These are phyloP conservation scores for Botrytis hyacinthi DNA, from an alignment of 2,329 filamentous ascomycete species.

Conservation along the genomic window DNA sequence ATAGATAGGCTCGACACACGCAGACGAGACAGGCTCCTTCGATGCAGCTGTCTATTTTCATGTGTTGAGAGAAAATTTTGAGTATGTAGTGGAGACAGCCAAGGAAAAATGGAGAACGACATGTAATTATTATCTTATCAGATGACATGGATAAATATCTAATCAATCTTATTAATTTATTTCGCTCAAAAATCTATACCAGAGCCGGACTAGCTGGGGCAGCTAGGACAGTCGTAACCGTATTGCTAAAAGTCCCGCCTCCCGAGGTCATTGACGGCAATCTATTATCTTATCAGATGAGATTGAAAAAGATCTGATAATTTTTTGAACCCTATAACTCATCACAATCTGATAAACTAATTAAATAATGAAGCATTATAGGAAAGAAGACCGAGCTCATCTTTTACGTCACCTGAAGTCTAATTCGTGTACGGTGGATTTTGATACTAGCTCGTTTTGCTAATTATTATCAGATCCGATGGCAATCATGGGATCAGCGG, in stretches of 20 bases:
- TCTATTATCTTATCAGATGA: slow-evolving; percentile 13
- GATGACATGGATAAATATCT: slow-evolving; percentile 18
- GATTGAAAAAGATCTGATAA: slow-evolving; percentile 14
- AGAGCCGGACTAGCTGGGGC: not conserved
- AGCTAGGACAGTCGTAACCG: not conserved
- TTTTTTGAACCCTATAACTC: not conserved
- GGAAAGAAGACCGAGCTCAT: not conserved
- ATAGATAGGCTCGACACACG: not conserved
- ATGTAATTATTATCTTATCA: slow-evolving; percentile 18
- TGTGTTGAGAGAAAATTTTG: not conserved
- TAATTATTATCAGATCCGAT: slow-evolving; percentile 22
- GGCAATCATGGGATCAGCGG: not conserved
- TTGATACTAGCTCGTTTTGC: not conserved
- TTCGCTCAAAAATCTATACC: not conserved
- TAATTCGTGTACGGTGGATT: slow-evolving; percentile 7
- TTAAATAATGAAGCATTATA: too few species aligned
- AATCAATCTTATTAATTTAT: slow-evolving; percentile 11
- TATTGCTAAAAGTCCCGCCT: not conserved
- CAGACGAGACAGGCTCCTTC: not conserved
- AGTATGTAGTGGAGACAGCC: slow-evolving; percentile 3
- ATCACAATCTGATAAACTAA: not conserved
- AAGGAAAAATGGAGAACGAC: slow-evolving; percentile 20
- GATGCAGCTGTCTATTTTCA: not conserved
- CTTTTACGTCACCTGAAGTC: not conserved
- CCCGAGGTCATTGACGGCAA: not conserved